phyloP scores from a whole-genome alignment of 768 basidiomycete species.

The Panaeolus cyanescens region DNA sequence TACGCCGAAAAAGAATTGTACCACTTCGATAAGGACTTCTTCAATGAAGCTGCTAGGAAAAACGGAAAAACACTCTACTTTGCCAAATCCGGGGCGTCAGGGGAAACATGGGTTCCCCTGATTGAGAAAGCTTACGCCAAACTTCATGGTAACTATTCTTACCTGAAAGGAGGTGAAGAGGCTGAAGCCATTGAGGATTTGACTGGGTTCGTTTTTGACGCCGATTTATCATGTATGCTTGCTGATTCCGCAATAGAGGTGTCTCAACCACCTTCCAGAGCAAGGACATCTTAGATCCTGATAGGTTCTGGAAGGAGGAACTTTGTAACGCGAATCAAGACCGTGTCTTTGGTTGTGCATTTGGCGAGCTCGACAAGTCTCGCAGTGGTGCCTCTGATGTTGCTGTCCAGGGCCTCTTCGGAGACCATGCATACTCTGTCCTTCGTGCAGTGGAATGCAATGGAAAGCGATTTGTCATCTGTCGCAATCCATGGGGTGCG shows the following conservation, averaged over 20 bases:
- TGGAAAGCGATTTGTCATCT: constrained; percentile 51
- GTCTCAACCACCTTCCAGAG: constrained; percentile 24
- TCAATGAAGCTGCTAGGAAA: constrained; percentile 45
- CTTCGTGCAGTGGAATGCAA: constrained; percentile 46
- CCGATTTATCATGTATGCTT: constrained; percentile 12
- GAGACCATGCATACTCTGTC: constrained; percentile 52
- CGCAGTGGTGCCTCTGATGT: constrained; percentile 25
- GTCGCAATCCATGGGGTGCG: constrained; percentile 56
- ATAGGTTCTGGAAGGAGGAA: constrained; percentile 53
- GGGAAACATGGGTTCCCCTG: constrained; percentile 59
- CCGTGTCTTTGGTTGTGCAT: constrained; percentile 51
- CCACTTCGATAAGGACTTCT: constrained; percentile 50
- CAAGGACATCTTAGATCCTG: constrained; percentile 50
- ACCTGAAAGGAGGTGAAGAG: constrained; percentile 41
- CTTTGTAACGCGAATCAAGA: constrained; percentile 46
- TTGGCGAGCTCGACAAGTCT: constrained; percentile 30
- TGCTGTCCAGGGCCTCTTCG: constrained; percentile 38
- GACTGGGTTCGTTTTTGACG: constrained; percentile 42
- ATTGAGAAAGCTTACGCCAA: constrained; percentile 64
- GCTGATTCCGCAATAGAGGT: constrained; percentile 26
- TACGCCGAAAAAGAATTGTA: constrained; percentile 42
- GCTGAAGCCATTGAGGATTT: constrained; percentile 58
- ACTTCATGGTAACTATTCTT: constrained; percentile 51
- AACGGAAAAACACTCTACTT: constrained; percentile 51
- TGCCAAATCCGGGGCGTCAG: constrained; percentile 44